Conservation (phyloP, 2,329 filamentous ascomycete species). For the Stachybotrys echinatus region DNA sequence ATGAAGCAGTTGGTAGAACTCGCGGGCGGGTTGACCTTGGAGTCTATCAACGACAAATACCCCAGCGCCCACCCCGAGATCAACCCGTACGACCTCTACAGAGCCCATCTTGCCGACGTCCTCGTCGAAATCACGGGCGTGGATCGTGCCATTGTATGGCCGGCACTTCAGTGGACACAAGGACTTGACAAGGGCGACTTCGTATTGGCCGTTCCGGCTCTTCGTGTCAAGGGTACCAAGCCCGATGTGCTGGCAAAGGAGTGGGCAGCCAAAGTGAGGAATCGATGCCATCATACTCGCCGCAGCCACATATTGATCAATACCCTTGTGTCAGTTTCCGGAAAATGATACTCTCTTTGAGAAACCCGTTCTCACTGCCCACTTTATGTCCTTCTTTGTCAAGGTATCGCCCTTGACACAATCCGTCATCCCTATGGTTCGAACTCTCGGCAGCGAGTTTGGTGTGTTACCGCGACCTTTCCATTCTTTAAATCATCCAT, state of each 20-base stretch:
- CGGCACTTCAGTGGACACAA: constrained; percentile 71
- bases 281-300: no score
- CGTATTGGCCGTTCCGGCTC: constrained; percentile 71
- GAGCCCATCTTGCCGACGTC: constrained; percentile 67
- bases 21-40: neutral
- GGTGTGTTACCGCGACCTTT: constrained; percentile 11
- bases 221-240: constrained; percentile 69
- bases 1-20: neutral
- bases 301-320: constrained; percentile 6
- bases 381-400: constrained; percentile 77
- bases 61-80: constrained; percentile 58
- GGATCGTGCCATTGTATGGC: constrained; percentile 65
- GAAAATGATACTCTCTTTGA: constrained; percentile 69
- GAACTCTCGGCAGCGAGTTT: constrained; percentile 52
- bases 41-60: constrained; percentile 22
- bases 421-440: constrained; percentile 65
- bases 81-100: constrained; percentile 77
- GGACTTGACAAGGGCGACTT: constrained; percentile 80
- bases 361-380: constrained; percentile 60
- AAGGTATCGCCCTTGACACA: constrained; percentile 61
- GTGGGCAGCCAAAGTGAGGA: constrained; percentile 53
- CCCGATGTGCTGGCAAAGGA: constrained; percentile 56
- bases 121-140: constrained; percentile 66
- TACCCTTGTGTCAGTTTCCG: constrained; percentile 50
- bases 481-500: no score